These are phyloP conservation scores for Trichosanthes cucumerina DNA, from an alignment of 306 rosid genomes.

Conservation along the genomic window DNA sequence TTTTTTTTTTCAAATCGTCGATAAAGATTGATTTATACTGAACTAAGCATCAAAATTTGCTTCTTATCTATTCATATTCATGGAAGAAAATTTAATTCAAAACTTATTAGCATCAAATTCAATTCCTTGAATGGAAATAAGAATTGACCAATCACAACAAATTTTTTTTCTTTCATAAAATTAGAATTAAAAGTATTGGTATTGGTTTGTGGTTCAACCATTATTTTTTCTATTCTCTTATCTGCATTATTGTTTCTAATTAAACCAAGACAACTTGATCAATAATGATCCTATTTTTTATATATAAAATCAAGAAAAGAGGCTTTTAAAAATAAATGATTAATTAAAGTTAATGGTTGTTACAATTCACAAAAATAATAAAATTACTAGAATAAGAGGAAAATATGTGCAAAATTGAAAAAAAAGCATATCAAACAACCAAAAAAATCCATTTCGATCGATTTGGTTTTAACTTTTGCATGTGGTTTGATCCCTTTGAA, in stretches of 20 bases:
- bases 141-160: background rate
- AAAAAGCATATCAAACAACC: background rate
- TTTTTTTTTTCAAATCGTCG: background rate
- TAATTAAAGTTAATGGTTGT: background rate
- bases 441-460: background rate
- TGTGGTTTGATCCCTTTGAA: background rate
- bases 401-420: background rate
- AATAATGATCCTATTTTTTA: too few relatives aligned
- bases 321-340: too few relatives aligned
- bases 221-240: too few relatives aligned
- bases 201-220: too few relatives aligned
- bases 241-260: background rate
- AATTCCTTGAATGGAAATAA: background rate
- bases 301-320: background rate
- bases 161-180: background rate
- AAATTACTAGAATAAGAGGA: background rate
- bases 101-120: background rate
- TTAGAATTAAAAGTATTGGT: background rate
- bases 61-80: background rate
- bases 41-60: background rate
- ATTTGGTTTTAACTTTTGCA: background rate
- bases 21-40: background rate
- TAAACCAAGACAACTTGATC: too few relatives aligned
- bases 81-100: background rate
- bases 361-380: background rate